A percentile compares a stretch with the other conserved stretches of the same genome.
Conservation (phyloP, 345 rosid genomes). For the Euphorbia peplus region DNA sequence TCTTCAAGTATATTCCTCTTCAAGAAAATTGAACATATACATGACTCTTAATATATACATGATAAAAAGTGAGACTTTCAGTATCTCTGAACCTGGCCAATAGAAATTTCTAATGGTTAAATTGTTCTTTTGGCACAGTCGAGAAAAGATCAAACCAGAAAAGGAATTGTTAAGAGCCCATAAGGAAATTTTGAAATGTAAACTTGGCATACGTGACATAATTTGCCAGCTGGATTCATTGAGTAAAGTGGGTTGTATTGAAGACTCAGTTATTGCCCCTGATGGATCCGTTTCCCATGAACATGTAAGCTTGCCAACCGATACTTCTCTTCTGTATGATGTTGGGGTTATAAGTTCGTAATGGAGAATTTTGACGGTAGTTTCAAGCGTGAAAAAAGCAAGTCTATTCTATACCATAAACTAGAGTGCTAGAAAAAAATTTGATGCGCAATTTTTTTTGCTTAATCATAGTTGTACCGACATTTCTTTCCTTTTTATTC, state of each 20-base stretch:
- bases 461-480: constrained; percentile 6
- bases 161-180: constrained; percentile 84
- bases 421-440: too few species aligned
- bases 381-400: not conserved
- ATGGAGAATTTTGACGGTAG: not conserved
- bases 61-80: not conserved
- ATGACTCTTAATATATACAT: not conserved
- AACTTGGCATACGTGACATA: constrained; percentile 90
- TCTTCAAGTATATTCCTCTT: not conserved
- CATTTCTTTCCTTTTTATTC: constrained; percentile 11
- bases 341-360: not conserved
- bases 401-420: too few species aligned
- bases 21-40: not conserved
- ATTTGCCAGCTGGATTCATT: constrained; percentile 74
- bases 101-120: not conserved
- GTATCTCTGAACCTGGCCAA: not conserved
- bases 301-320: constrained; percentile 48
- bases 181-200: constrained; percentile 81
- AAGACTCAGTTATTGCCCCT: constrained; percentile 75
- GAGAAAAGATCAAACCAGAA: constrained; percentile 91
- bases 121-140: constrained; percentile 44
- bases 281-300: constrained; percentile 97
- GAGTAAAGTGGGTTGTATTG: constrained; percentile 80
- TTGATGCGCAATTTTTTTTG: too few species aligned
- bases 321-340: constrained; percentile 2